phyloP scores from a whole-genome alignment of 2,329 filamentous ascomycete species.

The Aspergillus jensenii region DNA sequence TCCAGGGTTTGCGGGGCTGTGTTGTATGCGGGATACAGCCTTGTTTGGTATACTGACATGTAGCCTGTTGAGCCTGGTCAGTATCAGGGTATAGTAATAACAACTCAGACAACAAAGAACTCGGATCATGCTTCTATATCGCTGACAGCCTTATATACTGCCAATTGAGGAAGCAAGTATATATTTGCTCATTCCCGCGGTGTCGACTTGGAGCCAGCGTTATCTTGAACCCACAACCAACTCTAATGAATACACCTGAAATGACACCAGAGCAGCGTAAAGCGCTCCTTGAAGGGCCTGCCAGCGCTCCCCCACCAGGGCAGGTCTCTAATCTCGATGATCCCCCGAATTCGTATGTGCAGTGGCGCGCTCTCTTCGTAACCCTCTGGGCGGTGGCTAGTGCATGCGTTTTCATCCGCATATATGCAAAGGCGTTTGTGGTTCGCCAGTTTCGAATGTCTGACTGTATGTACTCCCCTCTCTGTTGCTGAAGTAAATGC shows the following conservation, averaged over 20 bases:
- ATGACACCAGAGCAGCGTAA: neutral
- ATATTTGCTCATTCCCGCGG: too few relatives aligned
- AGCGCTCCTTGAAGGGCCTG: neutral
- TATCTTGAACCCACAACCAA: too few relatives aligned
- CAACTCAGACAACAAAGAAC: too few relatives aligned
- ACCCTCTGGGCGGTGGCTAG: neutral
- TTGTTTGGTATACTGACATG: too few relatives aligned
- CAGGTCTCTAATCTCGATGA: constrained; percentile 2
- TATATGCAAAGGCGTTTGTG: constrained; percentile 6
- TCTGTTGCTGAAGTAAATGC: neutral
- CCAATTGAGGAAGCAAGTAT: too few relatives aligned
- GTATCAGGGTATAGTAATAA: too few relatives aligned
- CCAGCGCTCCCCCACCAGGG: neutral
- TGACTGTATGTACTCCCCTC: constrained; percentile 1
- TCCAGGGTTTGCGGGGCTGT: too few relatives aligned
- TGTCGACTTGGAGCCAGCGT: too few relatives aligned
- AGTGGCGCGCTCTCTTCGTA: neutral
- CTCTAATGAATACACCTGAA: neutral
- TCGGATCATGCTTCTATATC: too few relatives aligned
- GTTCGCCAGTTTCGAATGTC: neutral
- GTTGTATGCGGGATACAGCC: too few relatives aligned
- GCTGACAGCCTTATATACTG: too few relatives aligned
- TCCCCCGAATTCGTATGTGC: neutral
- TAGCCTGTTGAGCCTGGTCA: too few relatives aligned
- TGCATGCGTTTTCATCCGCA: neutral